These are phyloP conservation scores for Zymoseptoria ardabiliae DNA, from an alignment of 2,329 filamentous ascomycete genomes.

Conservation along the genomic window DNA sequence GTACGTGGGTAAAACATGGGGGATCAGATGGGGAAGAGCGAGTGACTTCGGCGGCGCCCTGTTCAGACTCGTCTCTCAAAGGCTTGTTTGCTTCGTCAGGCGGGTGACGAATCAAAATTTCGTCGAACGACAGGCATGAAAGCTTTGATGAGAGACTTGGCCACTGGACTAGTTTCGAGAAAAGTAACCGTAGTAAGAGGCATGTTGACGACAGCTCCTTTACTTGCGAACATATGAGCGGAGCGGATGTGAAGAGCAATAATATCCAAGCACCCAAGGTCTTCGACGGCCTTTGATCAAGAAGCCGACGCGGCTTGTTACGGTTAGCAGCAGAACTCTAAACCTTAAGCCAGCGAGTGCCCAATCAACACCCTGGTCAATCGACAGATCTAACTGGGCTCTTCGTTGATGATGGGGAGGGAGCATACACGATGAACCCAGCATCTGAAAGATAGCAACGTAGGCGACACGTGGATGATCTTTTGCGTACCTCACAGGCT, in stretches of 20 bases:
- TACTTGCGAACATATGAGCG: background rate
- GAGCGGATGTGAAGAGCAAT: background rate
- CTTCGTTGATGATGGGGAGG: background rate
- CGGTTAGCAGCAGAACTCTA: background rate
- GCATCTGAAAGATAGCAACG: too few relatives aligned
- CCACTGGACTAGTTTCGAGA: background rate
- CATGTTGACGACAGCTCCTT: background rate
- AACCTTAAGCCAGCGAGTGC: background rate
- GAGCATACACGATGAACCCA: too few relatives aligned
- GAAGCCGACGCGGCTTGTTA: background rate
- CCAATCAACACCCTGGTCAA: background rate
- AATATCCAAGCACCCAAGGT: background rate
- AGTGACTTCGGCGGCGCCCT: background rate
- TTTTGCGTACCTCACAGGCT: background rate
- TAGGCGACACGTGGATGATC: too few relatives aligned
- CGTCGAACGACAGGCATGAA: background rate
- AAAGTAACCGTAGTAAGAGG: background rate
- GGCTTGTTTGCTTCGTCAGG: background rate
- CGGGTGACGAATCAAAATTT: background rate
- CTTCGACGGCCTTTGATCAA: background rate
- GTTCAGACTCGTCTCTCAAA: background rate
- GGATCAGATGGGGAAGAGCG: background rate
- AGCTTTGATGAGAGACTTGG: background rate
- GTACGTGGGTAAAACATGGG: background rate
- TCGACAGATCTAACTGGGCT: background rate